Conservation (phyloP, 257 asterid genomes). For the Nicotiana noctiflora region DNA sequence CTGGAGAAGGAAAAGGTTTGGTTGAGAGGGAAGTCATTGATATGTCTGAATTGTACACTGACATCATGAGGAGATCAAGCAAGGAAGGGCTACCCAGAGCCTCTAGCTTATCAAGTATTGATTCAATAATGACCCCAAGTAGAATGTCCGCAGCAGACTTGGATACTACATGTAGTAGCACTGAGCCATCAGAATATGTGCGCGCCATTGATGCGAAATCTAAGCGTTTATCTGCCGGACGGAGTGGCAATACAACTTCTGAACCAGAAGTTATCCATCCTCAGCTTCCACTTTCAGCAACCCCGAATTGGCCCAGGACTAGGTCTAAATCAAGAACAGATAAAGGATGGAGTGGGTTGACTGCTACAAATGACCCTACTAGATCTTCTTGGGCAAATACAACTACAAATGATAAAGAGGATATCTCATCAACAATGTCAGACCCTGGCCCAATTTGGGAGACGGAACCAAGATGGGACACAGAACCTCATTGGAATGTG, state of each 20-base stretch:
- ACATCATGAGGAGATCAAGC: conserved; percentile 89
- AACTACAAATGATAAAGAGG: conserved; percentile 71
- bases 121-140: conserved; percentile 88
- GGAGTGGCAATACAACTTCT: conserved; percentile 46
- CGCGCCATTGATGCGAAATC: conserved; percentile 92
- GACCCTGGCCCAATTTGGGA: conserved; percentile 99
- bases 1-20: conserved; percentile 42
- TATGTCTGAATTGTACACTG: conserved; percentile 83
- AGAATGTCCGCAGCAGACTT: conserved; percentile 61
- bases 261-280: conserved; percentile 95
- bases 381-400: conserved; percentile 75
- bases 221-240: conserved; percentile 73
- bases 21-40: conserved; percentile 52
- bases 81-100: conserved; percentile 95
- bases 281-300: conserved; percentile 61
- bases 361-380: conserved; percentile 45
- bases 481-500: conserved; percentile 55
- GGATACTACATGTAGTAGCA: conserved; percentile 77
- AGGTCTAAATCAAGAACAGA: conserved; percentile 79
- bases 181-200: conserved; percentile 89
- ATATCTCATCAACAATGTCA: conserved; percentile 91
- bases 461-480: conserved; percentile 95
- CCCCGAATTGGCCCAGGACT: conserved; percentile 89
- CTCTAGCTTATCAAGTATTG: conserved; percentile 91
- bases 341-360: conserved; percentile 63